Percentiles rank a stretch among this genome's conserved stretches.
Conservation (phyloP, 805 yeast species). For the Candida cerambycidarum region DNA sequence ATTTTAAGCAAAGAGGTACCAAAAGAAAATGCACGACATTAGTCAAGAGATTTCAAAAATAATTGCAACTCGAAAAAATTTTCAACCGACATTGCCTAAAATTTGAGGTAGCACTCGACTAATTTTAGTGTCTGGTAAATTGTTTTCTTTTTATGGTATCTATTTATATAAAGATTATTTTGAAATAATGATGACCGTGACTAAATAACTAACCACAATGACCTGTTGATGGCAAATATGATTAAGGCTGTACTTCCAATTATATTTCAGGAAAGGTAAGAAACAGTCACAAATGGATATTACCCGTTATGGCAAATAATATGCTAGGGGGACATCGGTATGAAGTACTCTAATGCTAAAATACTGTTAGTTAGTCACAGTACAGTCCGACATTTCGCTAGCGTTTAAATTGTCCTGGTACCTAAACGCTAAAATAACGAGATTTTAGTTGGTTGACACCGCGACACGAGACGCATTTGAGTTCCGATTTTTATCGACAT, state of each 20-base stretch:
- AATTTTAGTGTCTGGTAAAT: neutral
- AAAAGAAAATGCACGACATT: conserved; percentile 4
- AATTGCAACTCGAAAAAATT: neutral
- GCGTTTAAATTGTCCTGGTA: neutral
- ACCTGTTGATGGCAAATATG: neutral
- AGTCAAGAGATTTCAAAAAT: neutral
- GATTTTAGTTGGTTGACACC: neutral
- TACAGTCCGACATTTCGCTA: neutral
- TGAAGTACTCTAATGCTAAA: conserved; percentile 3
- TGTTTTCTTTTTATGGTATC: neutral
- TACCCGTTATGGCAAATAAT: conserved; percentile 5
- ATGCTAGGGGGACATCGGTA: conserved; percentile 1
- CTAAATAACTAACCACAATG: neutral
- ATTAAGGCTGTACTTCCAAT: too few species aligned
- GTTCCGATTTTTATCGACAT: too few species aligned
- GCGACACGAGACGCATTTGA: neutral
- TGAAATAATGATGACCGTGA: neutral
- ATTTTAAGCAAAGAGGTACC: conserved; percentile 3
- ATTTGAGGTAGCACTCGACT: neutral
- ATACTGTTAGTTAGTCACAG: neutral
- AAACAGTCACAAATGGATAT: conserved; percentile 1
- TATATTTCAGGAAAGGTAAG: too few species aligned
- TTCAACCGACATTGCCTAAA: neutral
- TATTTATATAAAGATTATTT: neutral
- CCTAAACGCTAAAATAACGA: neutral